These are phyloP conservation scores for Suillus luteus DNA, from an alignment of 768 basidiomycete species.

Conservation along the genomic window DNA sequence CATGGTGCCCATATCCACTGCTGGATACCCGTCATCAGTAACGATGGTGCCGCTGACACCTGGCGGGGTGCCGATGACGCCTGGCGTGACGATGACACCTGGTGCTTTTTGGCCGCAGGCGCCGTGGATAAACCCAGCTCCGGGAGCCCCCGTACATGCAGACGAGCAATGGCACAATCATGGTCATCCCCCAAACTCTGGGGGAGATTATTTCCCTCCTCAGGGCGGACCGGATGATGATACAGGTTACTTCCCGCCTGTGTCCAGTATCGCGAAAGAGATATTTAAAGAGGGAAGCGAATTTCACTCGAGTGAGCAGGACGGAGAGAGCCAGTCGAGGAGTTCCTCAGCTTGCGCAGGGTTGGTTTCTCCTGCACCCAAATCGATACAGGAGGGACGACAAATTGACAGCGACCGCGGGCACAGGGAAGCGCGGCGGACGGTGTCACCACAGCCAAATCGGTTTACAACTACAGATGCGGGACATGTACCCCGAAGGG, in stretches of 20 bases:
- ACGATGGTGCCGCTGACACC: conserved; percentile 27
- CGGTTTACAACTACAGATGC: neutral
- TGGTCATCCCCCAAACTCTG: conserved; percentile 8
- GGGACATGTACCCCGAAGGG: conserved; percentile 1
- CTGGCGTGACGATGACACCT: conserved; percentile 71
- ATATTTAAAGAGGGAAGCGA: conserved; percentile 34
- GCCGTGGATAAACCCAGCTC: conserved; percentile 58
- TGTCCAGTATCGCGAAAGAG: conserved; percentile 38
- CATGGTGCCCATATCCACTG: conserved; percentile 30
- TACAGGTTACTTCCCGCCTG: conserved; percentile 46
- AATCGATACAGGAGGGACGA: neutral
- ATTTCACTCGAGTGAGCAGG: conserved; percentile 8
- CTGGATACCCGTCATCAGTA: conserved; percentile 26
- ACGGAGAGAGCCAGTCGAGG: neutral
- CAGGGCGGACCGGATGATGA: conserved; percentile 26
- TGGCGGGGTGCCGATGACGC: conserved; percentile 38
- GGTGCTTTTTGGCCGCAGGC: conserved; percentile 71
- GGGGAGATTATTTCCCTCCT: conserved; percentile 45
- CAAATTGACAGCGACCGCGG: neutral
- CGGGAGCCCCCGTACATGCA: conserved; percentile 57
- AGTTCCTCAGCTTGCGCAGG: neutral
- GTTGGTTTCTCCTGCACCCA: neutral
- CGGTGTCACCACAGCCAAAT: neutral
- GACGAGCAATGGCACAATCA: conserved; percentile 19
- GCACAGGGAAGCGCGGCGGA: neutral